Percentiles rank a stretch among this genome's conserved stretches.
phyloP scores from a whole-genome alignment of 257 asterid species.

The Primulina tabacum region DNA sequence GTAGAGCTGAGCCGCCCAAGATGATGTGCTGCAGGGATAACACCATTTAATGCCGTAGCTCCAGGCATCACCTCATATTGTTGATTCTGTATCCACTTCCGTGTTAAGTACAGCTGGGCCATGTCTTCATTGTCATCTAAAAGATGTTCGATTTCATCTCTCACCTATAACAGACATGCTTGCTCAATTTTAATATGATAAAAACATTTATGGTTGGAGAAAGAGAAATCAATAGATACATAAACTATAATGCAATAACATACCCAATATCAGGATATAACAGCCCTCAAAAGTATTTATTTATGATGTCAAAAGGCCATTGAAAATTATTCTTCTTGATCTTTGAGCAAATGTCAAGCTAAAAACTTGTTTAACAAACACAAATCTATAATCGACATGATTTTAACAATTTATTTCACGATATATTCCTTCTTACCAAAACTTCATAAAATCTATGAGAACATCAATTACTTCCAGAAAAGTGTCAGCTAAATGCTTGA shows the following conservation, averaged over 20 bases:
- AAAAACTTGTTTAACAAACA: background rate
- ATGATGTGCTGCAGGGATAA: conserved; percentile 47
- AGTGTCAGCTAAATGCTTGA: background rate
- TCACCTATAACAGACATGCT: conserved; percentile 52
- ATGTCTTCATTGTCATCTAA: conserved; percentile 94
- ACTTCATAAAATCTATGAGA: background rate
- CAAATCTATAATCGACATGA: no score
- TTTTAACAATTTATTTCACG: no score
- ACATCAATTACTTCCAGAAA: background rate
- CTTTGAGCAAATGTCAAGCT: conserved; percentile 10
- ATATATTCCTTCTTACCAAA: background rate
- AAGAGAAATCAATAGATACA: background rate
- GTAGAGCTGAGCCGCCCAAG: conserved; percentile 65
- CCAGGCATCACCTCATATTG: conserved; percentile 61
- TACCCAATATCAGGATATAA: no score
- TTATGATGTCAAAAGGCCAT: background rate
- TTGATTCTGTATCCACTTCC: conserved; percentile 83
- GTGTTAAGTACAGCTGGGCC: conserved; percentile 82
- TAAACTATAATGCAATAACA: background rate
- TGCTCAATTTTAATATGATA: conserved; percentile 12
- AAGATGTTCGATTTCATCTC: conserved; percentile 98
- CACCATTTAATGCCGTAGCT: conserved; percentile 46
- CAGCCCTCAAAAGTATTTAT: background rate
- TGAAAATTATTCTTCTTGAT: background rate
- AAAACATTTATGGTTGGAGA: background rate